These are phyloP conservation scores for Lathyrus tuberosus DNA, from an alignment of 306 rosid species.

Conservation along the genomic window DNA sequence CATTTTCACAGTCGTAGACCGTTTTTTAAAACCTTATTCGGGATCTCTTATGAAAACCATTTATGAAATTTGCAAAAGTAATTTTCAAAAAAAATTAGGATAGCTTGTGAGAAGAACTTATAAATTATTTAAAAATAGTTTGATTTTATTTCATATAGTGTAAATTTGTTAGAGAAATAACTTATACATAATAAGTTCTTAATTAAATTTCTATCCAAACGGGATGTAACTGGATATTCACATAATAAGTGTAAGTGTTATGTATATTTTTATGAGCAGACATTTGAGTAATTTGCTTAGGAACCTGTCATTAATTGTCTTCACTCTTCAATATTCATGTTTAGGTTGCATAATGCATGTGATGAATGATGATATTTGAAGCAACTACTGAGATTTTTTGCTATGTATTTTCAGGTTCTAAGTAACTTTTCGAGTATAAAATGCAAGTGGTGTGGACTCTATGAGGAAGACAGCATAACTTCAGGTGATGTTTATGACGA, in stretches of 20 bases:
- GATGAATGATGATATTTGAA: constrained; percentile 20
- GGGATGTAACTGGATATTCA: neutral
- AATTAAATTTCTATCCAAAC: neutral
- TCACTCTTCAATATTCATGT: constrained; percentile 1
- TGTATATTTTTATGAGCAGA: neutral
- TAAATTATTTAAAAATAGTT: neutral
- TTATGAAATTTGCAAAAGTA: neutral
- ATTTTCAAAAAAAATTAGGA: neutral
- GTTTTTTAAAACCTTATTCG: no score
- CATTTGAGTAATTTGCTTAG: constrained; percentile 25
- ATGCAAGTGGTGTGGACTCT: constrained; percentile 94
- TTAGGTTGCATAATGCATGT: constrained; percentile 12
- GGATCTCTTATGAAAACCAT: neutral
- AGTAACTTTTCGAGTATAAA: constrained; percentile 57
- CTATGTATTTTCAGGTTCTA: constrained; percentile 65
- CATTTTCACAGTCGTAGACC: no score
- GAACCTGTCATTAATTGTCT: neutral
- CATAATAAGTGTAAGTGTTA: neutral
- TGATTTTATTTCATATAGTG: neutral
- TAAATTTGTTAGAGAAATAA: neutral
- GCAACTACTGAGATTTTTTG: constrained; percentile 33
- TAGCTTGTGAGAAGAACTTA: neutral
- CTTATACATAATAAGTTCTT: neutral
- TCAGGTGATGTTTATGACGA: constrained; percentile 71
- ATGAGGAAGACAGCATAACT: constrained; percentile 67